Conservation (phyloP, 2,329 filamentous ascomycete genomes). For the Paecilomyces fulvus region DNA sequence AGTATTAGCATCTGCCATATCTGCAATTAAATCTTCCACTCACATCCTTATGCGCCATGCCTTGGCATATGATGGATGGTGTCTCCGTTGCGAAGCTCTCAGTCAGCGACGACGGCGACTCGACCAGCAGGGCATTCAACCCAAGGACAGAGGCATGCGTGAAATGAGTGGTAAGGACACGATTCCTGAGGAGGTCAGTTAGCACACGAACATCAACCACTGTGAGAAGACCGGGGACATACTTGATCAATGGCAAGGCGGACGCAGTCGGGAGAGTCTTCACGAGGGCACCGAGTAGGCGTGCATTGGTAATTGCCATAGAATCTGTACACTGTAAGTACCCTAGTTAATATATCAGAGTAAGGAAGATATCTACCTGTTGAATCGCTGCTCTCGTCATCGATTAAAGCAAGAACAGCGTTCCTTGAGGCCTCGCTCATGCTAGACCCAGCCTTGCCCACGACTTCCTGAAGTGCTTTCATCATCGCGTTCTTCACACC, state of each 20-base stretch:
- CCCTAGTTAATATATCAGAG: constrained; percentile 1
- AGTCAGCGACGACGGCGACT: constrained; percentile 64
- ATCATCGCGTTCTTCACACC: constrained; percentile 95
- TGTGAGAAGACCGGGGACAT: constrained; percentile 9
- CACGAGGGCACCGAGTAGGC: constrained; percentile 79
- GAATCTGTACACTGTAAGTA: constrained; percentile 34
- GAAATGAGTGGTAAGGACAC: constrained; percentile 69
- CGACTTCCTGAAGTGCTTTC: constrained; percentile 90
- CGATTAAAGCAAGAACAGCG: constrained; percentile 81
- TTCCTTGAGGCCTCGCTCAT: constrained; percentile 88
- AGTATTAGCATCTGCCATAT: constrained; percentile 9
- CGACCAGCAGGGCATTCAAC: constrained; percentile 79
- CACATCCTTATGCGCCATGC: constrained; percentile 68
- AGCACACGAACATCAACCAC: constrained; percentile 5
- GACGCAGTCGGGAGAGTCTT: constrained; percentile 72
- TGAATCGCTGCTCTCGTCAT: constrained; percentile 67
- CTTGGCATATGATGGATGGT: constrained; percentile 67
- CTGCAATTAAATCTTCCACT: constrained; percentile 28
- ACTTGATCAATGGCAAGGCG: constrained; percentile 53
- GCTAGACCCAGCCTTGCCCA: constrained; percentile 86
- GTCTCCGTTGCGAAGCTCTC: constrained; percentile 65
- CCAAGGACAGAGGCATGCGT: constrained; percentile 73
- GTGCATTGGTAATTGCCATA: constrained; percentile 84
- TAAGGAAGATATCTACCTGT: constrained; percentile 44
- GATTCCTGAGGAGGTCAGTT: constrained; percentile 51